Conservation (phyloP, 139 green algal species). For the Astrephomene gubernaculifera region DNA sequence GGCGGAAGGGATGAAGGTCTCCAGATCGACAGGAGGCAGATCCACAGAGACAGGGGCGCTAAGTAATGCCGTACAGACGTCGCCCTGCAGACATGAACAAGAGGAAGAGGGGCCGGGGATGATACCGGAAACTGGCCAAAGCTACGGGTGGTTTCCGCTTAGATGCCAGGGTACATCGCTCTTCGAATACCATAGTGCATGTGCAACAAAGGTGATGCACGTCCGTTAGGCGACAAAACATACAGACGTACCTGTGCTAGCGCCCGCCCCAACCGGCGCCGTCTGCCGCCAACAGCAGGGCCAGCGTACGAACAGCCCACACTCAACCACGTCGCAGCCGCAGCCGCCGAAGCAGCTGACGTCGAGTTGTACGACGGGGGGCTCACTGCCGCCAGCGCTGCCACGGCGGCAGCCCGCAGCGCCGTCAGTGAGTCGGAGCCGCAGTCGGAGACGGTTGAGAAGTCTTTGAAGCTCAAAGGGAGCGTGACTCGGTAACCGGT, state of each 20-base stretch:
- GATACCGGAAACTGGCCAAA: too few species aligned
- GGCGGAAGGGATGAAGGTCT: neutral
- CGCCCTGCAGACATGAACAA: too few species aligned
- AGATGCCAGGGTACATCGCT: too few species aligned
- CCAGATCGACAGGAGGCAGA: slow-evolving; percentile 1
- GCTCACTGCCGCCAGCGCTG: neutral
- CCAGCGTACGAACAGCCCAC: neutral
- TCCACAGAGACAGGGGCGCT: neutral
- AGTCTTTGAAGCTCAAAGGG: neutral
- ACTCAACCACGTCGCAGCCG: neutral
- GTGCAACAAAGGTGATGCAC: too few species aligned
- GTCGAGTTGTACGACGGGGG: neutral
- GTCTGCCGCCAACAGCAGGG: too few species aligned
- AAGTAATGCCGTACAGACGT: neutral
- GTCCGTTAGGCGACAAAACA: too few species aligned
- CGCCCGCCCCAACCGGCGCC: too few species aligned
- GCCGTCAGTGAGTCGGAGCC: neutral
- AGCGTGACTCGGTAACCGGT: slow-evolving; percentile 3
- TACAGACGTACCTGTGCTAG: too few species aligned
- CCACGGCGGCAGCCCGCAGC: slow-evolving; percentile 8
- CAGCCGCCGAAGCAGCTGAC: too few species aligned
- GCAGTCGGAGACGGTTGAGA: slow-evolving; percentile 4
- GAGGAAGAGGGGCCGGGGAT: too few species aligned
- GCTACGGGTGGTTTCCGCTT: too few species aligned
- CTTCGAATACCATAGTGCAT: too few species aligned